These are phyloP conservation scores for Euphrasia confusa DNA, from an alignment of 257 asterid species.

Conservation along the genomic window DNA sequence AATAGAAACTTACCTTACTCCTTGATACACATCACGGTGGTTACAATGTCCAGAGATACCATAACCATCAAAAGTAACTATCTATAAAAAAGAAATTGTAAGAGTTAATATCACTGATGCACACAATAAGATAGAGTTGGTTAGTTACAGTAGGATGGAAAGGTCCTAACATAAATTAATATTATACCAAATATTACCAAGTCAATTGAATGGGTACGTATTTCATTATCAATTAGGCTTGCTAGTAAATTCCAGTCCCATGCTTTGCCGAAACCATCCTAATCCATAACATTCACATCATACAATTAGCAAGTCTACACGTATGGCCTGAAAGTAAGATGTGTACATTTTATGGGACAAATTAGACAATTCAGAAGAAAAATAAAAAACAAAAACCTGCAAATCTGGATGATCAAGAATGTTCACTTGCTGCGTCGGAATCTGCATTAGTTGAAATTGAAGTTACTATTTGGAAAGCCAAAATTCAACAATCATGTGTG, in stretches of 20 bases:
- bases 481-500: constrained; percentile 9
- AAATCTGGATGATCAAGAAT: constrained; percentile 75
- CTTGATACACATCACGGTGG: constrained; percentile 40
- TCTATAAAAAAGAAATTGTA: constrained; percentile 36
- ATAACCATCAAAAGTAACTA: constrained; percentile 70
- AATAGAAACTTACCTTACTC: constrained; percentile 54
- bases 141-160: constrained; percentile 10
- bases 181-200: constrained; percentile 39
- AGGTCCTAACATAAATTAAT: constrained; percentile 17
- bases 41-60: constrained; percentile 93
- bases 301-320: constrained; percentile 24
- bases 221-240: constrained; percentile 50
- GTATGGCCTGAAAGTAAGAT: constrained; percentile 11
- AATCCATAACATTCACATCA: constrained; percentile 22
- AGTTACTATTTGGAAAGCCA: constrained; percentile 7
- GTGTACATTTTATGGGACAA: background rate
- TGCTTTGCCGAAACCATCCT: constrained; percentile 86
- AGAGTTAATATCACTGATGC: constrained; percentile 3
- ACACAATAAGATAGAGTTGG: background rate
- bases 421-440: constrained; percentile 66
- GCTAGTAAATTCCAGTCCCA: constrained; percentile 59
- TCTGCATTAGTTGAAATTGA: constrained; percentile 40
- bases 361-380: constrained; percentile 17
- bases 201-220: constrained; percentile 44
- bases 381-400: constrained; percentile 46